A percentile compares a stretch with the other conserved stretches of the same genome.
Conservation (phyloP, 768 basidiomycete species). For the Psilocybe tampanensis region DNA sequence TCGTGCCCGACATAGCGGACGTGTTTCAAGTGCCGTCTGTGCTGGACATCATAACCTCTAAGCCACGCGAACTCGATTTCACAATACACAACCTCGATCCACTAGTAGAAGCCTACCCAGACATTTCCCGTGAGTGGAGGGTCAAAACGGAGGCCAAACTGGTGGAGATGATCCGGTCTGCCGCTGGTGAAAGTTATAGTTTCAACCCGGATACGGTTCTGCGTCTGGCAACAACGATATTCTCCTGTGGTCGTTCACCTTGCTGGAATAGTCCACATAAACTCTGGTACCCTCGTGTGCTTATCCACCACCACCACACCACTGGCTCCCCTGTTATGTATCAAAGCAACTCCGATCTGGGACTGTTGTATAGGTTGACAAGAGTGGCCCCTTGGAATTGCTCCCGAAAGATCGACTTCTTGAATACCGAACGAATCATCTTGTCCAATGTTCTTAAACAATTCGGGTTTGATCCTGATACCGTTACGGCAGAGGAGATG, state of each 20-base stretch:
- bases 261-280: too few species aligned
- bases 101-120: neutral
- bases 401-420: neutral
- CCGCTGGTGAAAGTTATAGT: neutral
- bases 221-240: neutral
- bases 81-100: neutral
- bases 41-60: neutral
- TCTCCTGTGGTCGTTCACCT: neutral
- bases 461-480: neutral
- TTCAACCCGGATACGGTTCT: neutral
- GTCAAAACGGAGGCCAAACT: neutral
- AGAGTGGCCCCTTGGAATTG: too few species aligned
- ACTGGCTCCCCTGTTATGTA: too few species aligned
- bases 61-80: neutral
- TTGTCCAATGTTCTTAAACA: neutral
- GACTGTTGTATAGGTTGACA: too few species aligned
- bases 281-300: neutral
- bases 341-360: neutral
- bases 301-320: neutral
- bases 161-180: neutral
- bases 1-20: neutral
- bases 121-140: neutral
- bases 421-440: neutral
- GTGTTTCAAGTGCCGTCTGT: neutral
- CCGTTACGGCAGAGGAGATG: neutral